Evolutionary conservation across 2,329 filamentous ascomycete genomes (phyloP), one percentile per base, ranked within the genome.

Genomic region (Cercospora citrullina): DNA sequence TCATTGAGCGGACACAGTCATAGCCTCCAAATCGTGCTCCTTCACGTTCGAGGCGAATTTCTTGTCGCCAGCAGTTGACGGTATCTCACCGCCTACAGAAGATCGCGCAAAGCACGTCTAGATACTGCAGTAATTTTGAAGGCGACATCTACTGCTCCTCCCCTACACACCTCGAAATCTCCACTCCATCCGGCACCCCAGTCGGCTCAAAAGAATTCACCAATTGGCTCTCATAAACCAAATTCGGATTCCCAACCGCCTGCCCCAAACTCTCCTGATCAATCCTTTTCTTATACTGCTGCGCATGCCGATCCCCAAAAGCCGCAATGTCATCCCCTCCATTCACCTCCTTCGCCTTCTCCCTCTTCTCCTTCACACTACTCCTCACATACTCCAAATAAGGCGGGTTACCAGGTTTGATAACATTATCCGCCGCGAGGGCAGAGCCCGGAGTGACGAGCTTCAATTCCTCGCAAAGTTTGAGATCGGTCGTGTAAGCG

Each of bases 351-450:
- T 67, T 75, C 31, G 74, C 70, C 12, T 76, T 76, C 33, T 78
- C 74, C 10, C 79, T 77, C 8, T 72, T 81, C 78, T 90, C 81
- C 45, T 84, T 81, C 2, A 90, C 86, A 31, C 82, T 87, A 70
- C 86, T 87, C 65, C 90, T 82, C 57, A 93, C 90, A 72, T 92
- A 93, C 72, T 89, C 86, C 58, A 91, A 79, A 74, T 92, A 92
- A 1, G 86, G 86, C 4, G 90, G 90, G 72, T 91, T 91, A 0
- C 90, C 90, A 1, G 90, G 90, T 74, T 87, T 87, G 74, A 92
- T 87, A 63, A 91, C 86, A 75, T 92, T 92, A 75, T 92, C 90
- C 1, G 90, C 90, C 0, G 86, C 88, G 21, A 91, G 79, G 0
- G 91, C 84, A 0, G 85, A 86, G 0, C 91, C 91, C 0, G 85